Evolutionary conservation across 768 basidiomycete genomes (phyloP), one percentile per base, ranked within the genome.

Genomic region (Mycena pura): DNA sequence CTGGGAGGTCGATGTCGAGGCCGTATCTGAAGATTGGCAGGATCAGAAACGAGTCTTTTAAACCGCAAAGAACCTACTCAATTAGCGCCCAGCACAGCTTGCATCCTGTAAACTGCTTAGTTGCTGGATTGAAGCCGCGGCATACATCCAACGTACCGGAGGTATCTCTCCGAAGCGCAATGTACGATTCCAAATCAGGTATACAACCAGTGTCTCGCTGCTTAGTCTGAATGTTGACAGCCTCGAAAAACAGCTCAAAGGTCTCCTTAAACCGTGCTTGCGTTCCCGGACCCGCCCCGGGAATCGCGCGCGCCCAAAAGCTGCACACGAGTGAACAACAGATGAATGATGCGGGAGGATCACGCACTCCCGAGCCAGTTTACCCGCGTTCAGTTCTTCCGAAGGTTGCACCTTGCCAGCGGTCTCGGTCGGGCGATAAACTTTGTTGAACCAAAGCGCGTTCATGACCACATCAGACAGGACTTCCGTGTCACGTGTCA

Each of bases 11-110:
- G 54, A 92, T 84, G 64, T 84, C 82, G 52, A 87, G 78, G 34
- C 85, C 86, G 69, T 90, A 91, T 75, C 81, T 82, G 58, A 25
- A 8, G 14, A 34, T 43, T 39, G 19, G n/a, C n/a, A n/a, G 34
- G 31, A 45, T 55, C 15, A 59, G 31, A 46, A 57, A 50, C 44
- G 41, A 34, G 54, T 40, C 15, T 15, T 19, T 40, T 3, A 44
- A 45, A 53, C 47, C 54, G 19, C 67, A 50, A 31, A 44, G 47
- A 45, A 75, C 78, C 21, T 56, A 91, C 80, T 92, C 90, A 51
- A 92, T 88, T 27, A 92, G 78, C 17, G 83, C 90, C 85, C 86
- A 92, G 71, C 86, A 88, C 7, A 88, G 84, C 70, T 90, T 91
- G 73, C 90, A 91, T 1, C 82, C 83, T 67, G 54, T 3, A 27